These are phyloP conservation scores for bread wheat (Triticum aestivum) DNA, from an alignment of 176 grass and related monocot species.

Conservation along the genomic window DNA sequence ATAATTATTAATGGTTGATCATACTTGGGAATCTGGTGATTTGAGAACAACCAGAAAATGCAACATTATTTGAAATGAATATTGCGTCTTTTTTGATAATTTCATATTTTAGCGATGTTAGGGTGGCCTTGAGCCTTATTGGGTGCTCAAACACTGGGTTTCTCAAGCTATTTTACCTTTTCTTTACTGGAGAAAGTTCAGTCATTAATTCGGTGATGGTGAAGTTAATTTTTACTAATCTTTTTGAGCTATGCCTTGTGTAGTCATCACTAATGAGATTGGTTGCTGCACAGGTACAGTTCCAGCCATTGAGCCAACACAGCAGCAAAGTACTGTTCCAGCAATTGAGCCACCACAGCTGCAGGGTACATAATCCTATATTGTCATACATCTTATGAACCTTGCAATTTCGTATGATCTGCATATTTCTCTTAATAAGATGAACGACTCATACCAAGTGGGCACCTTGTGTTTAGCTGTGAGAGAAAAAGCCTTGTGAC, in stretches of 20 bases:
- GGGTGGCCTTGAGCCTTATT: background rate
- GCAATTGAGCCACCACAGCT: too few species aligned
- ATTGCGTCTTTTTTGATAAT: background rate
- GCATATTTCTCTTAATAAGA: too few species aligned
- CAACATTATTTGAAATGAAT: background rate
- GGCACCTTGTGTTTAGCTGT: too few species aligned
- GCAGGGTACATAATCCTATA: too few species aligned
- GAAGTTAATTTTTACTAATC: background rate
- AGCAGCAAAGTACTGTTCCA: background rate
- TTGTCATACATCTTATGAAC: too few species aligned
- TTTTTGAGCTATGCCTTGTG: background rate
- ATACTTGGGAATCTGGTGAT: background rate
- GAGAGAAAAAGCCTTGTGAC: too few species aligned
- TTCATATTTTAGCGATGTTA: background rate
- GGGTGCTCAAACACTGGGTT: background rate
- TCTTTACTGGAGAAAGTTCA: background rate
- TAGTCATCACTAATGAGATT: background rate
- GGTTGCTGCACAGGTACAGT: background rate
- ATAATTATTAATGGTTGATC: background rate
- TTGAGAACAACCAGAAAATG: background rate
- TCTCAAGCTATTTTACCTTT: background rate
- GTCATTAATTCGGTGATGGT: background rate
- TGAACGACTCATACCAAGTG: too few species aligned
- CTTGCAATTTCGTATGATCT: too few species aligned
- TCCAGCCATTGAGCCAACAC: background rate